Conservation (phyloP, 192 early-diverging fungal genomes). For the Jimgerdemannia lactiflua region DNA sequence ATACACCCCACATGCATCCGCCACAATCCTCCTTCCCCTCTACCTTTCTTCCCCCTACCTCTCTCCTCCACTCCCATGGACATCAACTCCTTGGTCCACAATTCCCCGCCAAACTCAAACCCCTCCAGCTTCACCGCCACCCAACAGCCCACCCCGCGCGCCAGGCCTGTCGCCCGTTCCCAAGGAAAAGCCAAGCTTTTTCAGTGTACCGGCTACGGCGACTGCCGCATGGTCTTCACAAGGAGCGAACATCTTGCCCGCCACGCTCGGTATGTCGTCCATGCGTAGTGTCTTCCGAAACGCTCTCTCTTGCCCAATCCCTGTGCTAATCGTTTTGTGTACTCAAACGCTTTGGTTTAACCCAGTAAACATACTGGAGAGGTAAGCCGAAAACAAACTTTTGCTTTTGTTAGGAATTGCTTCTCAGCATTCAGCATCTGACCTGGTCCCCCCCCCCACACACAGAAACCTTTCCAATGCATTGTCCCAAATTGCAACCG, state of each 20-base stretch:
- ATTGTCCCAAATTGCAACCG: conserved; percentile 61
- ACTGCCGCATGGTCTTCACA: conserved; percentile 54
- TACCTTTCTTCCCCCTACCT: too few species aligned
- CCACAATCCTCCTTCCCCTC: too few species aligned
- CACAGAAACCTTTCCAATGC: conserved; percentile 72
- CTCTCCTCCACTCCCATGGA: too few species aligned
- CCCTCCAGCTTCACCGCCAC: too few species aligned
- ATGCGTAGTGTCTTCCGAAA: too few species aligned
- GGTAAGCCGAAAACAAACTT: conserved; percentile 4
- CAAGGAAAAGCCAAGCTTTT: conserved; percentile 31
- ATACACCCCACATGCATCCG: too few species aligned
- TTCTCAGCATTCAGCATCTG: not conserved
- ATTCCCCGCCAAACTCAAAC: too few species aligned
- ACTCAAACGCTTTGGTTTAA: not conserved
- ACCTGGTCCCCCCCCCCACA: not conserved
- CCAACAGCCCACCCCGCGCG: too few species aligned
- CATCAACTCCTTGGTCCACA: too few species aligned
- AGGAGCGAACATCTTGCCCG: conserved; percentile 53
- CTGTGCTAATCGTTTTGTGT: not conserved
- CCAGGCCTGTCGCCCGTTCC: too few species aligned
- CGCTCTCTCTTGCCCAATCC: too few species aligned
- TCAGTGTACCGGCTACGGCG: conserved; percentile 52
- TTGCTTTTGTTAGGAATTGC: not conserved
- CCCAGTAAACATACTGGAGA: conserved; percentile 36
- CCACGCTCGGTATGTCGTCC: conserved; percentile 37